Base-by-base conservation (phyloP, 495 filamentous ascomycete genomes). In the Chaetomidium leptoderma region DNA sequence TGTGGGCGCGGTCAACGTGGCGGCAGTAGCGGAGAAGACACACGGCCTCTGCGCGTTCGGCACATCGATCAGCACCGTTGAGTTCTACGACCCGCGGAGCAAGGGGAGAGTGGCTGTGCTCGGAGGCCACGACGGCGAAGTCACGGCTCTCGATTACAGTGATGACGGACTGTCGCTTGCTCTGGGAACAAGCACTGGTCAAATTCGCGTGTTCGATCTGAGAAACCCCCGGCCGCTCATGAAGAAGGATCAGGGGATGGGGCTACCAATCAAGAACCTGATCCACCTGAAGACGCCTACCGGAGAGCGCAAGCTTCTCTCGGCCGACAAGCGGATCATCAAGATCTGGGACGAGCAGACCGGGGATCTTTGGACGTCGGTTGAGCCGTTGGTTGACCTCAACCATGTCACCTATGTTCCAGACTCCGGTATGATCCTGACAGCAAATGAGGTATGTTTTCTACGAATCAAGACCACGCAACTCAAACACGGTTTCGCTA, bases 11-110 rank as follows among this genome's bases (percentile, higher is more conserved):
- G 90, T 95, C n/a, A 97, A 99, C 63, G 86, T 85, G 9, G 92
- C 88, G 48, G 86, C 91, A 2, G 84, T 97, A 49, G 95, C 93
- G 13, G 90, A 96, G 65, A 84, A 86, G 11, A 91, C 89, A 40
- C 95, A 99, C 69, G 91, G 91, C 40, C 78, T 99, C 11, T 79
- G 92, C 42, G 91, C 95, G 1, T 97, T 99, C 64, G 95, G 95
- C 32, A 97, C 95, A n/a, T 88, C 89, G 3, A 74, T 89, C 37
- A 92, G 95, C n/a, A 95, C 91, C 6, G 91, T 97, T 30, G 95
- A 97, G 62, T 91, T 97, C 61, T 99, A 90, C 88, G 95, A 99
- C 68, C 80, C 91, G 4, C 79, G 95, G 59, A 87, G 85, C 53
- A 86, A 90, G 66, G 85, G 83, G 55, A 81, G 91, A 27, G 85